These are phyloP conservation scores for Pyrenochaeta sp. DNA, from an alignment of 2,329 filamentous ascomycete species.

Conservation along the genomic window DNA sequence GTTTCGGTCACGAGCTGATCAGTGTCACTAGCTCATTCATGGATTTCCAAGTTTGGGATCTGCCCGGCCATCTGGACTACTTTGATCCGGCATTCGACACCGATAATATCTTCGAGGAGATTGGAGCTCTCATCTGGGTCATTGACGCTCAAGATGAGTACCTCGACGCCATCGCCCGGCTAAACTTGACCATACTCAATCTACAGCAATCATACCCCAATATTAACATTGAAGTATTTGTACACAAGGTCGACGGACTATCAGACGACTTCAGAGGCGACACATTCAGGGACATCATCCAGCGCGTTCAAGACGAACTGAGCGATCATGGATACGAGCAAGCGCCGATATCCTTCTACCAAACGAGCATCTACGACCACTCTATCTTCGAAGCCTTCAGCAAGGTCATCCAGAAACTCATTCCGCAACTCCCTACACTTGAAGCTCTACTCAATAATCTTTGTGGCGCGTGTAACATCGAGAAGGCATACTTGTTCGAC, in stretches of 20 bases:
- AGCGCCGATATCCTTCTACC: constrained; percentile 90
- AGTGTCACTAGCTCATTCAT: constrained; percentile 80
- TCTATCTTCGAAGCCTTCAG: constrained; percentile 98
- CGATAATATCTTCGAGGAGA: constrained; percentile 91
- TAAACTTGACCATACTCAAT: constrained; percentile 89
- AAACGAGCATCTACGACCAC: constrained; percentile 98
- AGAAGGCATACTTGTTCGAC: constrained; percentile 98
- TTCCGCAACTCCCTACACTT: constrained; percentile 89
- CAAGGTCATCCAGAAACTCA: constrained; percentile 97
- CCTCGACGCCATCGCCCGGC: constrained; percentile 83
- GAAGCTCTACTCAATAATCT: constrained; percentile 94
- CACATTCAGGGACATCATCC: constrained; percentile 94
- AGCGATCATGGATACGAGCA: constrained; percentile 94
- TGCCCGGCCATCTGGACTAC: constrained; percentile 94
- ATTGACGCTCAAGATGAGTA: constrained; percentile 99
- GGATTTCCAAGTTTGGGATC: constrained; percentile 99
- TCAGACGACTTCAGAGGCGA: constrained; percentile 97
- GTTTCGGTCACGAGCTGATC: constrained; percentile 6
- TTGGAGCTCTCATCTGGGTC: constrained; percentile 96
- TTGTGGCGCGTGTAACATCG: constrained; percentile 91
- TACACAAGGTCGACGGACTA: constrained; percentile 98
- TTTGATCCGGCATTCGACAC: constrained; percentile 89
- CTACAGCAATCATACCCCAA: constrained; percentile 88
- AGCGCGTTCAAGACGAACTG: constrained; percentile 94
- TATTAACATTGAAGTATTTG: constrained; percentile 98